These are phyloP conservation scores for Diplodia seriata DNA, from an alignment of 2,329 filamentous ascomycete genomes.

Conservation along the genomic window DNA sequence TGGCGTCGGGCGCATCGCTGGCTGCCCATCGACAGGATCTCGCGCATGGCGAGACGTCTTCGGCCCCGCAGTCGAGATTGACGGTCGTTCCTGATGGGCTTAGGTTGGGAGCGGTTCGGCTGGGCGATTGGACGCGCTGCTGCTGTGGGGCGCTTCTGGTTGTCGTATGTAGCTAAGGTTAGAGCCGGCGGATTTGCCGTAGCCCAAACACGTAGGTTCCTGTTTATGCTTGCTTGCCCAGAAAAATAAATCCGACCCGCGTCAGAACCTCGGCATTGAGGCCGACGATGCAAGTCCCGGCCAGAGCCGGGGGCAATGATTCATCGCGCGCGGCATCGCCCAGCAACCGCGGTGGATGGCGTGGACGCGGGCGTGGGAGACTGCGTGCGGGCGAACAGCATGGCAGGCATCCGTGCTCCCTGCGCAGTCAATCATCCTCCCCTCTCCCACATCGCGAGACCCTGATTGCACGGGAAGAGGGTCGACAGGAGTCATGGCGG, in stretches of 20 bases:
- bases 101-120: neutral
- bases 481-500: slow-evolving; percentile 17
- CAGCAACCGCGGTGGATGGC: slow-evolving; percentile 2
- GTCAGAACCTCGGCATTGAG: slow-evolving; percentile 12
- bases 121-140: slow-evolving; percentile 14
- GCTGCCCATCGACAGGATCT: neutral
- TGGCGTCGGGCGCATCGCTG: slow-evolving; percentile 3
- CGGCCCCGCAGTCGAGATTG: slow-evolving; percentile 22
- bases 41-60: slow-evolving; percentile 19
- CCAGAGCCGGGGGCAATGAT: neutral
- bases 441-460: slow-evolving; percentile 13
- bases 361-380: neutral
- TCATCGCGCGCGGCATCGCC: slow-evolving; percentile 15
- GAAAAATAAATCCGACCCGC: neutral
- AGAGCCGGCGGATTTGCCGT: neutral
- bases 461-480: slow-evolving; percentile 10
- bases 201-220: slow-evolving; percentile 23
- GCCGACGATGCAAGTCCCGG: neutral
- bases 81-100: slow-evolving; percentile 24
- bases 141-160: neutral
- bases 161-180: slow-evolving; percentile 4
- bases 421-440: neutral
- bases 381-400: slow-evolving; percentile 9
- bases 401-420: slow-evolving; percentile 21
- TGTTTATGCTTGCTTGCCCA: neutral